Evolutionary conservation across 2,329 filamentous ascomycete genomes (phyloP), one percentile per base, ranked within the genome.

Genomic region (Nigrograna mackinnonii): DNA sequence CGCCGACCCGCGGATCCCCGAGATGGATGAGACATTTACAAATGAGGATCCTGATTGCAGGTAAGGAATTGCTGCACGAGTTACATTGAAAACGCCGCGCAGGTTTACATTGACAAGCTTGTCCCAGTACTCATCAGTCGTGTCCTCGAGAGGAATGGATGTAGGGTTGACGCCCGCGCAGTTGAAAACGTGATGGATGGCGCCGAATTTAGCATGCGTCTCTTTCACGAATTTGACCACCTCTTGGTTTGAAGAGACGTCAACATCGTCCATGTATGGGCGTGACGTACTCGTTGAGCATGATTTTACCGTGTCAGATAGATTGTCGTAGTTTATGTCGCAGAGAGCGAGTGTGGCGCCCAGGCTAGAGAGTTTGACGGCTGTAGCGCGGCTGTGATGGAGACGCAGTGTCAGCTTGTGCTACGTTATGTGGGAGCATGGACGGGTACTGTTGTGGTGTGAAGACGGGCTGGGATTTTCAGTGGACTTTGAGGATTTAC

Each of bases 141-240:
- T 70, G 4, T 68, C 58, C 22, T 64, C 66, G 20, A 76, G 64
- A 3, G 68, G 56, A 18, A 71, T 60, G 2, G 58, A 55, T 1
- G 71, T 76, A 2, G 75, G 75, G 47, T 78, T 78, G n/a, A 78
- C 61, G 22, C 75, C 75, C 0, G 73, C 74, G 50, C 71, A 65
- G 56, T 76, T 76, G 47, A 71, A 75, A 2, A 74, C 70, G 26
- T 71, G 64, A 42, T 72, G 55, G 3, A 77, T 54, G 2, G 44
- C 42, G 17, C 66, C 65, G 28, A 71, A 67, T 13, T 61, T 57
- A 5, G 55, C 35, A 2, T 73, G 37, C 1, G 67, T 69, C 6
- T 49, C 44, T 13, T 64, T 58, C 5, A 83, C 56, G 18, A 69
- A 73, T 1, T 54, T 43, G 9, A 69, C 62, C 3, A 82, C 75